phyloP scores from a whole-genome alignment of 805 yeast genomes.

The Kodamaea hsintzibuensis region DNA sequence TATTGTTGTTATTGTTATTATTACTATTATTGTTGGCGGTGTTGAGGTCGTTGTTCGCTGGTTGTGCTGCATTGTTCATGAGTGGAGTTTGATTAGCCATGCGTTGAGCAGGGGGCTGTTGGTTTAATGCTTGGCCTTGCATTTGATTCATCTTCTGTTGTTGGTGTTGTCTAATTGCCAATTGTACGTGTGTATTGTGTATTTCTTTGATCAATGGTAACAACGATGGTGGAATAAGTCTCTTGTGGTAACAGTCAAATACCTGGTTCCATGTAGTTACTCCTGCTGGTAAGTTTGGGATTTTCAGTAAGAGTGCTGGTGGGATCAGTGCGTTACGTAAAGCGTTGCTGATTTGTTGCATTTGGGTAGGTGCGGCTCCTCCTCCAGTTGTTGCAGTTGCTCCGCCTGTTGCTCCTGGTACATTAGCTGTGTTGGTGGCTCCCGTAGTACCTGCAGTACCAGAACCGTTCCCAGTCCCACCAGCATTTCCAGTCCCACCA shows the following conservation, averaged over 20 bases:
- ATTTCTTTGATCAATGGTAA: conserved; percentile 63
- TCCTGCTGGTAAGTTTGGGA: conserved; percentile 77
- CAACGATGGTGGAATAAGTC: conserved; percentile 57
- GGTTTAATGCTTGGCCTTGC: conserved; percentile 17
- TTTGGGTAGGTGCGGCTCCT: conserved; percentile 20
- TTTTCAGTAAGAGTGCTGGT: conserved; percentile 56
- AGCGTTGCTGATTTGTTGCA: conserved; percentile 40
- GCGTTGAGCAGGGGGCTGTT: conserved; percentile 1
- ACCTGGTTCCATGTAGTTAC: conserved; percentile 82
- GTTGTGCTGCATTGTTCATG: conserved; percentile 9
- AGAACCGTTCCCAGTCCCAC: not conserved
- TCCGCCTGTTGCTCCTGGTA: conserved; percentile 9
- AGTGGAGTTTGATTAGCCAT: conserved; percentile 13
- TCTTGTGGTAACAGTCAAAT: conserved; percentile 59
- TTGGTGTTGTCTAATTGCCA: conserved; percentile 52
- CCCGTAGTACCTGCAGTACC: not conserved
- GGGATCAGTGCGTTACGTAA: conserved; percentile 75
- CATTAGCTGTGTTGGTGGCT: not conserved
- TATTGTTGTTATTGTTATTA: conserved; percentile 14
- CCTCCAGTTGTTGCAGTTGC: conserved; percentile 7
- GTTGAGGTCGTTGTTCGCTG: conserved; percentile 10
- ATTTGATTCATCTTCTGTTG: conserved; percentile 37
- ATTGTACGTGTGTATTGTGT: conserved; percentile 65
- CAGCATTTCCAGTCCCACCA: not conserved
- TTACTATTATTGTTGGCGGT: conserved; percentile 12